phyloP scores from a whole-genome alignment of 495 filamentous ascomycete species.

The Neurospora cerealis region DNA sequence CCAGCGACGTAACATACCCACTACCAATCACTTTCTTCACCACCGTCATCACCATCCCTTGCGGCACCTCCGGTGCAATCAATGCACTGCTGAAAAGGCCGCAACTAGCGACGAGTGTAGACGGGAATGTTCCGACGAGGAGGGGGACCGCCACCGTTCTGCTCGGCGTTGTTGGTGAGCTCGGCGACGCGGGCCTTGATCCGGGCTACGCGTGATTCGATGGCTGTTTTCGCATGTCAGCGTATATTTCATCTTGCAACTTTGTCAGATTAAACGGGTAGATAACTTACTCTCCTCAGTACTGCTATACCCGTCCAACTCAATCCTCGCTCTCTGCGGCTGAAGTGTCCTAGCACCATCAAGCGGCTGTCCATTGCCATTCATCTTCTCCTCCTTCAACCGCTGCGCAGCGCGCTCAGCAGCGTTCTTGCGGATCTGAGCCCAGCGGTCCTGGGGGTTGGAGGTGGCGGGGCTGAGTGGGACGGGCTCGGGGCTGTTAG shows the following conservation, averaged over 20 bases:
- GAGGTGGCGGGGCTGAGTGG: neutral
- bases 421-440: slow-evolving; percentile 89
- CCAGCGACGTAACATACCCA: neutral
- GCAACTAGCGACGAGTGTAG: neutral
- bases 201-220: slow-evolving; percentile 89
- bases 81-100: neutral
- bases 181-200: slow-evolving; percentile 97
- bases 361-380: slow-evolving; percentile 21
- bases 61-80: neutral
- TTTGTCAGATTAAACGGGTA: neutral
- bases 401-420: slow-evolving; percentile 59
- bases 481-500: neutral
- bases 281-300: slow-evolving; percentile 84
- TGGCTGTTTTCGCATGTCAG: slow-evolving; percentile 47
- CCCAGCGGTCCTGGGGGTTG: slow-evolving; percentile 65
- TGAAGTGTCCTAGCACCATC: neutral
- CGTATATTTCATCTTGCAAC: neutral
- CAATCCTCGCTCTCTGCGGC: slow-evolving; percentile 42
- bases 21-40: neutral
- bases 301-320: slow-evolving; percentile 71
- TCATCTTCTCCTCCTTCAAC: slow-evolving; percentile 43
- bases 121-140: neutral
- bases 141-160: neutral
- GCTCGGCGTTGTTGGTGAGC: slow-evolving; percentile 59
- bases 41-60: neutral